Evolutionary conservation across 331 rosid genomes (phyloP), one percentile per base, ranked within the genome.

Genomic region (Arachis monticola): DNA sequence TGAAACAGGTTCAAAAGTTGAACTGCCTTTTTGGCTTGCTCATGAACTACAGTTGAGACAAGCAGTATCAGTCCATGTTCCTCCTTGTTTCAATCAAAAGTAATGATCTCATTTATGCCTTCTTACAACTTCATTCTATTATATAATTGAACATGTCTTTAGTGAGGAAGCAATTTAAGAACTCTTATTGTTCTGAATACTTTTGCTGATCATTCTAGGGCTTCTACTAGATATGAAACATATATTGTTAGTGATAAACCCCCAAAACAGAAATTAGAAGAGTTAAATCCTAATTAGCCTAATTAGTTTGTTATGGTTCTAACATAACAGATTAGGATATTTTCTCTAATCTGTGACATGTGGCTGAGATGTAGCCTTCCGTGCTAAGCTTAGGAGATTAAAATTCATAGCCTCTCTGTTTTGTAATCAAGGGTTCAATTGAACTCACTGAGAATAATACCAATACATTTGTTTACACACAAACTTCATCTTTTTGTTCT

Each of bases 11-110:
- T 94, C 97, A 30, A 94, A 88, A 80, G 96, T 94, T 69, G 95
- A 90, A 77, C 85, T 94, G 67, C 97, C 99, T 30, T 92, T 92
- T 76, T 94, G 99, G 99, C 99, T 94, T 81, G 97, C 93, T 52
- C 85, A 88, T 40, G 97, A 94, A 74, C 85, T 94, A 40, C 96
- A 94, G 60, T 67, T 73, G 64, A 82, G 97, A 79, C 93, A 94
- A 88, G 88, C 90, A 42, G 93, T 76, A 57, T 83, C 89, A 46
- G 83, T 88, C 74, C 82, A 82, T 79, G 78, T 88, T 10, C 97
- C 99, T 52, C n/a, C 90, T 51, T 87, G 97, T 83, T 92, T 94
- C 80, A 88, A 90, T 83, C 93, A 90, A 83, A 89, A 84, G 97
- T 92, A 94, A 77, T 77, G 52, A 31, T 52, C 47, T 13, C 35